A percentile compares a stretch with the other conserved stretches of the same genome.
These are phyloP conservation scores for Persicaria tinctoria DNA, from an alignment of 148 eudicot genomes.

Conservation along the genomic window DNA sequence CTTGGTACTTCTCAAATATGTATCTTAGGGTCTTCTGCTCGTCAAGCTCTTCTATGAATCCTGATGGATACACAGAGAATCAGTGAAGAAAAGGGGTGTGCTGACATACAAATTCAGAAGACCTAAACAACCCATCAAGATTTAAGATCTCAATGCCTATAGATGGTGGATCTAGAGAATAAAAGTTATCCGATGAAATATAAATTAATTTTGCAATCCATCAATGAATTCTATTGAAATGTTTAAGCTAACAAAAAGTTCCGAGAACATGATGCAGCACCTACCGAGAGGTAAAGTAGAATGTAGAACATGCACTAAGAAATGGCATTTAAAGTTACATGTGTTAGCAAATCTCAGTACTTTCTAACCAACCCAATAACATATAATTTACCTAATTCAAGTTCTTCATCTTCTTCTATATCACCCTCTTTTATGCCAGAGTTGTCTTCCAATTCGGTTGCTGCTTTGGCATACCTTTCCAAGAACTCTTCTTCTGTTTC, in stretches of 20 bases:
- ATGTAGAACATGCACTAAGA: background rate
- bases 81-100: background rate
- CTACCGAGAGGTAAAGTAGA: background rate
- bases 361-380: background rate
- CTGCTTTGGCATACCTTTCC: constrained; percentile 71
- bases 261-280: background rate
- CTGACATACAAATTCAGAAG: background rate
- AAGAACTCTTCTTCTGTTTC: constrained; percentile 83
- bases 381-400: constrained; percentile 48
- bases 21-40: constrained; percentile 27
- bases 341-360: background rate
- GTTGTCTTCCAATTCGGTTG: constrained; percentile 56
- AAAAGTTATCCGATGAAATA: background rate
- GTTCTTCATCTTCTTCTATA: constrained; percentile 48
- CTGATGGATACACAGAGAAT: constrained; percentile 20
- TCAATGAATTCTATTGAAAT: background rate
- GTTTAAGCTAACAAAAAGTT: background rate
- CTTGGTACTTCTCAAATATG: constrained; percentile 40
- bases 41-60: constrained; percentile 48
- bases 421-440: constrained; percentile 52
- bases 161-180: background rate
- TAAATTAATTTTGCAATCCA: background rate
- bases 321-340: background rate
- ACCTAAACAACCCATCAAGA: background rate
- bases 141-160: too few relatives aligned